Evolutionary conservation across 768 basidiomycete species (phyloP).

Genomic region (Boletus reticulatus): DNA sequence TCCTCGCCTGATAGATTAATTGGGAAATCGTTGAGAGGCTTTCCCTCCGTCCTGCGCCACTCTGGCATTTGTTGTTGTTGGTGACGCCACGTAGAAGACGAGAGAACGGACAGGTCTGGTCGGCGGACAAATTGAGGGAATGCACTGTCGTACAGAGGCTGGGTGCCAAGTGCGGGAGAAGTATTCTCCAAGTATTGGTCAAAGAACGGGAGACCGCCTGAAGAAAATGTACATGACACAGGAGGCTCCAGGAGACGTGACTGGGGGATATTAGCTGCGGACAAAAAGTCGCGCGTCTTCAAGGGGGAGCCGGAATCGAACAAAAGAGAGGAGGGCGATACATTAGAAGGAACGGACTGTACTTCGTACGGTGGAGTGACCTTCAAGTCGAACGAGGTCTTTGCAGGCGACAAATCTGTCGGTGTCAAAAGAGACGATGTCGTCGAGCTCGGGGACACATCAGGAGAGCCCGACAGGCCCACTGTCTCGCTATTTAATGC

Average conservation of each 20-base stretch:
- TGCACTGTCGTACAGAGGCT: conserved; percentile 35
- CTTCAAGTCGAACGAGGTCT: conserved; percentile 54
- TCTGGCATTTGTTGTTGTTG: conserved; percentile 36
- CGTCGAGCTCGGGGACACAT: conserved; percentile 71
- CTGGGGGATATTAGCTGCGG: conserved; percentile 22
- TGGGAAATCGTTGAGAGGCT: conserved; percentile 19
- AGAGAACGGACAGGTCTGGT: conserved; percentile 10
- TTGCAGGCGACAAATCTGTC: conserved; percentile 69
- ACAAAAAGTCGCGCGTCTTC: conserved; percentile 31
- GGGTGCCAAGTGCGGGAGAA: conserved; percentile 36
- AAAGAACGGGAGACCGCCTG: conserved; percentile 41
- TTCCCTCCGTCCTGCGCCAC: conserved; percentile 43
- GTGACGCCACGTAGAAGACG: conserved; percentile 22
- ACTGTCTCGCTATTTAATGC: conserved; percentile 42
- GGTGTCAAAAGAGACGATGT: conserved; percentile 72
- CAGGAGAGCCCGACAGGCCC: conserved; percentile 51
- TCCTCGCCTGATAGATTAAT: conserved; percentile 28
- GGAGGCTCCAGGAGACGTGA: conserved; percentile 25
- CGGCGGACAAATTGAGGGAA: conserved; percentile 27
- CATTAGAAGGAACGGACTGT: conserved; percentile 20
- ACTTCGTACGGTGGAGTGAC: conserved; percentile 53
- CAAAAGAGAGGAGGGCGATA: conserved; percentile 41
- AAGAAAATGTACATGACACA: conserved; percentile 17
- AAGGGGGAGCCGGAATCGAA: conserved; percentile 42
- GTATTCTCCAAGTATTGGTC: conserved; percentile 52